These are phyloP conservation scores for Dryas integrifolia DNA, from an alignment of 331 rosid genomes.

Conservation along the genomic window DNA sequence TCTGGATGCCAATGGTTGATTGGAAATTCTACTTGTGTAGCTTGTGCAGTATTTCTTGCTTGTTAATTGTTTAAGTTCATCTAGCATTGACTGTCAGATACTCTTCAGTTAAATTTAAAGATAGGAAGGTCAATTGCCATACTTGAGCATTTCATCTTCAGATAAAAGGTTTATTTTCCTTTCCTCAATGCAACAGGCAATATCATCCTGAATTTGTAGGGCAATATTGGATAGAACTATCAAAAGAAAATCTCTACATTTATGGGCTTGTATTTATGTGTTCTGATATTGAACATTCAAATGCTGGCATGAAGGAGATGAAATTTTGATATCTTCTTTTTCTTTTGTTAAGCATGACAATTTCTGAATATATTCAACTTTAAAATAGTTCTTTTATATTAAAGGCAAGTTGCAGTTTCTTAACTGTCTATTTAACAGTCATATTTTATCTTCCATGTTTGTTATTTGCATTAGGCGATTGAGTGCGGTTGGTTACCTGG, in stretches of 20 bases:
- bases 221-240: neutral
- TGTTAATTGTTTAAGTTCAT: no score
- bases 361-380: neutral
- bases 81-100: no score
- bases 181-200: neutral
- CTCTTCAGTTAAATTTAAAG: no score
- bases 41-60: no score
- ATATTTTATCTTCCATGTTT: neutral
- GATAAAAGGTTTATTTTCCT: neutral
- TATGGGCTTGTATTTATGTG: neutral
- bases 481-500: conserved; percentile 30
- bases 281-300: neutral
- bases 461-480: conserved; percentile 11
- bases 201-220: neutral
- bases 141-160: neutral
- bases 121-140: no score
- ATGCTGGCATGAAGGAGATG: neutral
- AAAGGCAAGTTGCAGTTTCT: neutral
- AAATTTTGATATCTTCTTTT: neutral
- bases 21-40: no score
- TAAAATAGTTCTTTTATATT: neutral
- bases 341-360: neutral
- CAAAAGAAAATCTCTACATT: neutral
- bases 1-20: no score
- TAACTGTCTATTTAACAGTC: neutral